These are phyloP conservation scores for Psilocybe sp. DNA, from an alignment of 768 basidiomycete species.

Conservation along the genomic window DNA sequence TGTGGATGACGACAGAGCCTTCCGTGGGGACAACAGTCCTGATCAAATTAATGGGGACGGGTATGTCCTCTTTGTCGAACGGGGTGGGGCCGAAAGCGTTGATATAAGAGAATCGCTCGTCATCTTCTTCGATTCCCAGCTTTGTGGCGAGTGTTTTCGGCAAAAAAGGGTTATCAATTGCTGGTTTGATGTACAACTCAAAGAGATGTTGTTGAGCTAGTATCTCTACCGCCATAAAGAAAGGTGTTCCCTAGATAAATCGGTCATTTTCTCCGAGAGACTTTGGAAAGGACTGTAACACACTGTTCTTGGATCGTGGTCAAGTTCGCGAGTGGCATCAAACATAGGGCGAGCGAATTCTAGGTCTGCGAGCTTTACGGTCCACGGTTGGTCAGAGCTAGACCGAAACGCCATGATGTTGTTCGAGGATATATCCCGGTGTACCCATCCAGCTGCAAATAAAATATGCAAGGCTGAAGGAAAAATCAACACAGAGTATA, in stretches of 20 bases:
- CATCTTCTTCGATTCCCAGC: too few relatives aligned
- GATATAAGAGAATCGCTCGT: too few relatives aligned
- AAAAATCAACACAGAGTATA: neutral
- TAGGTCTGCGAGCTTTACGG: slow-evolving; percentile 11
- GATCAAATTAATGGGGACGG: too few relatives aligned
- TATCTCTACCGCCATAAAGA: slow-evolving; percentile 13
- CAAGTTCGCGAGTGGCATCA: neutral
- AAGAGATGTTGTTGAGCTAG: neutral
- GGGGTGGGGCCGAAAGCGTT: too few relatives aligned
- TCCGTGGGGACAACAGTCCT: too few relatives aligned
- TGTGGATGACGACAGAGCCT: too few relatives aligned
- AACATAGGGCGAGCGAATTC: slow-evolving; percentile 9
- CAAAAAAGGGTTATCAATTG: too few relatives aligned
- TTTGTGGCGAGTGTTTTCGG: too few relatives aligned
- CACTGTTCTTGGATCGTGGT: slow-evolving; percentile 12
- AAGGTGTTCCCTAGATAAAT: slow-evolving; percentile 9
- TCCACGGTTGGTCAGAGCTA: neutral
- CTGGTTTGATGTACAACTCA: too few relatives aligned
- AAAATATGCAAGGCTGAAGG: slow-evolving; percentile 11
- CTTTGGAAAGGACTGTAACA: neutral
- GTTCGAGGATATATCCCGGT: slow-evolving; percentile 13
- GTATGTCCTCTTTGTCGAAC: too few relatives aligned
- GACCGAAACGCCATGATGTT: slow-evolving; percentile 5
- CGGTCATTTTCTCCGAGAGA: neutral
- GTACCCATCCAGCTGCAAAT: slow-evolving; percentile 14